These are phyloP conservation scores for Pythium sp. DNA, from an alignment of 352 stramenopile genomes.

Conservation along the genomic window DNA sequence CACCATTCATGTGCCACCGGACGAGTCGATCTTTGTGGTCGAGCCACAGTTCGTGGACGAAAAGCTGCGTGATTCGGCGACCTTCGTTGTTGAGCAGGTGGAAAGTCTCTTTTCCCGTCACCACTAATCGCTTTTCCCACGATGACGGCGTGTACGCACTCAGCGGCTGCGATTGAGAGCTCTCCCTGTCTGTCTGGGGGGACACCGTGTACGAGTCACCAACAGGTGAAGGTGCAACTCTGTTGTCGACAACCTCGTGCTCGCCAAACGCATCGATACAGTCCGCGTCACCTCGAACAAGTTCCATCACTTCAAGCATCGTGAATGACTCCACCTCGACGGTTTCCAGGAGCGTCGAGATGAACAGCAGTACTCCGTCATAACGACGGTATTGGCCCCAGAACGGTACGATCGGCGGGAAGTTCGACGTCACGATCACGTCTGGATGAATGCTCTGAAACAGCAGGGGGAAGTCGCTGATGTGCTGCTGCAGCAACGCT, in stretches of 20 bases:
- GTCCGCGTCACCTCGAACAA: conserved; percentile 65
- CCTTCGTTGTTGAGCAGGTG: conserved; percentile 55
- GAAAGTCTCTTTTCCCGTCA: conserved; percentile 85
- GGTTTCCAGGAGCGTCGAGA: conserved; percentile 77
- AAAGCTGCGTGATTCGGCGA: conserved; percentile 73
- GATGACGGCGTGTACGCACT: conserved; percentile 48
- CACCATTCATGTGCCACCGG: conserved; percentile 82
- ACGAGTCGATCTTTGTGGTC: conserved; percentile 83
- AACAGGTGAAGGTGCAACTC: background rate
- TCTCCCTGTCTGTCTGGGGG: conserved; percentile 14
- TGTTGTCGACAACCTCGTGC: conserved; percentile 14
- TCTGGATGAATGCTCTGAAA: conserved; percentile 81
- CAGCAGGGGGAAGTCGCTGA: conserved; percentile 69
- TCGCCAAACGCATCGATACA: conserved; percentile 54
- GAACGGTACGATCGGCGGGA: conserved; percentile 83
- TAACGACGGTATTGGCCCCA: conserved; percentile 85
- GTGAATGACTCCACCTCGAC: conserved; percentile 75
- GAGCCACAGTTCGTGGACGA: conserved; percentile 83
- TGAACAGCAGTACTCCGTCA: conserved; percentile 74
- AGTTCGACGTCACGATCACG: conserved; percentile 77
- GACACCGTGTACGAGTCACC: conserved; percentile 29
- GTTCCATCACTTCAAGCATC: conserved; percentile 68
- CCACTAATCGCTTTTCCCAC: conserved; percentile 71
- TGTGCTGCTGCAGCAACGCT: conserved; percentile 59
- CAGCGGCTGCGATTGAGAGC: conserved; percentile 10